These are phyloP conservation scores for Magnolia officinalis DNA, from an alignment of 164 flowering plant species.

Conservation along the genomic window DNA sequence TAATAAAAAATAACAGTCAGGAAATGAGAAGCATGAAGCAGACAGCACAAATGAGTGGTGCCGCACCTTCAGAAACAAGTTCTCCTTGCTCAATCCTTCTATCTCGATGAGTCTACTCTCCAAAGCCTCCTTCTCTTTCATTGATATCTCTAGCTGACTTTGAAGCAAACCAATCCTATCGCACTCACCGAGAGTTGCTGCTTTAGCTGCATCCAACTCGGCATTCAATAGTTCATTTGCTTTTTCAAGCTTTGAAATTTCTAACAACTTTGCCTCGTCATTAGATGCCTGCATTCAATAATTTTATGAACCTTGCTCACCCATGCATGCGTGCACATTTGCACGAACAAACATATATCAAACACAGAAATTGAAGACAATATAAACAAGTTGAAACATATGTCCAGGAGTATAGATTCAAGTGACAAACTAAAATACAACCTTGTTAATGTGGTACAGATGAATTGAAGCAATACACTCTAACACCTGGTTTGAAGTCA, in stretches of 20 bases:
- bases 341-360: too few relatives aligned
- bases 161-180: conserved; percentile 60
- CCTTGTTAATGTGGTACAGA: background rate
- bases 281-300: conserved; percentile 53
- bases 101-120: conserved; percentile 48
- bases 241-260: conserved; percentile 72
- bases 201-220: conserved; percentile 77
- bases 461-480: background rate
- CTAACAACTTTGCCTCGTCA: conserved; percentile 72
- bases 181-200: conserved; percentile 55
- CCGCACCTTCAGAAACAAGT: conserved; percentile 56
- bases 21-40: background rate
- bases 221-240: conserved; percentile 45
- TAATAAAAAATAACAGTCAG: background rate
- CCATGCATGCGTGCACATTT: too few relatives aligned
- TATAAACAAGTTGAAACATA: background rate
- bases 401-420: too few relatives aligned
- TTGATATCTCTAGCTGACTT: conserved; percentile 57
- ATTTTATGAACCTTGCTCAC: background rate
- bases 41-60: background rate
- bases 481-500: too few relatives aligned
- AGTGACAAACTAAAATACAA: too few relatives aligned
- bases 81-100: conserved; percentile 64
- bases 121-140: conserved; percentile 65
- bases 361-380: background rate